phyloP scores from a whole-genome alignment of 192 early-diverging fungal species.

The Haplosporangium gracile region DNA sequence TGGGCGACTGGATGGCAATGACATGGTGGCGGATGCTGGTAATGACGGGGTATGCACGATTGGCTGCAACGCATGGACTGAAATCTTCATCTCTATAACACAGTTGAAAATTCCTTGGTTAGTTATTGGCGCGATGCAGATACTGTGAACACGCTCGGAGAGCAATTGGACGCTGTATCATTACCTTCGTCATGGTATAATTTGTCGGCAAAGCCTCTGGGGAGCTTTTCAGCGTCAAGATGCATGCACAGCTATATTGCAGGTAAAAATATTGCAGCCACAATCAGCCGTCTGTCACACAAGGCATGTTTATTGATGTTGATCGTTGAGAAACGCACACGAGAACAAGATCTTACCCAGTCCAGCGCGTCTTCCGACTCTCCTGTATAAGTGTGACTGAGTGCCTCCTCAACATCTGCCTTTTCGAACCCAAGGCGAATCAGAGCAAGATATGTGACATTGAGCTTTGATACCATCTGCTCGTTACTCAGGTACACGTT shows the following conservation, averaged over 20 bases:
- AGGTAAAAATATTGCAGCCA: not conserved
- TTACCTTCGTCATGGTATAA: constrained; percentile 61
- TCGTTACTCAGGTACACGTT: constrained; percentile 46
- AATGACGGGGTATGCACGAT: constrained; percentile 35
- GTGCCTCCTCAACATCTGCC: constrained; percentile 59
- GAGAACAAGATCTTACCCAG: constrained; percentile 62
- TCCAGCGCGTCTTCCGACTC: constrained; percentile 61
- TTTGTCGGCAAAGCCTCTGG: constrained; percentile 63
- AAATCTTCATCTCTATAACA: constrained; percentile 49
- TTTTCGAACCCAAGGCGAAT: constrained; percentile 60
- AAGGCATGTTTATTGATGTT: not conserved
- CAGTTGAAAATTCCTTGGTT: not conserved
- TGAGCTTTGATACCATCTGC: constrained; percentile 57
- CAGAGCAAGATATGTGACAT: constrained; percentile 61
- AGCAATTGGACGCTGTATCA: not conserved
- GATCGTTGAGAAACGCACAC: not conserved
- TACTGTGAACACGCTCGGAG: not conserved
- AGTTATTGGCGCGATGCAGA: not conserved
- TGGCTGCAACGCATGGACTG: constrained; percentile 37
- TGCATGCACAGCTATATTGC: constrained; percentile 34
- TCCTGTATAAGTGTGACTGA: constrained; percentile 51
- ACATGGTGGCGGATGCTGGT: constrained; percentile 23
- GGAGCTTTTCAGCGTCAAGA: constrained; percentile 59
- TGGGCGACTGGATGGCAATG: not conserved
- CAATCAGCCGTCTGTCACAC: not conserved